These are phyloP conservation scores for Skeletonema menzelii DNA, from an alignment of 108 stramenopile species.

Conservation along the genomic window DNA sequence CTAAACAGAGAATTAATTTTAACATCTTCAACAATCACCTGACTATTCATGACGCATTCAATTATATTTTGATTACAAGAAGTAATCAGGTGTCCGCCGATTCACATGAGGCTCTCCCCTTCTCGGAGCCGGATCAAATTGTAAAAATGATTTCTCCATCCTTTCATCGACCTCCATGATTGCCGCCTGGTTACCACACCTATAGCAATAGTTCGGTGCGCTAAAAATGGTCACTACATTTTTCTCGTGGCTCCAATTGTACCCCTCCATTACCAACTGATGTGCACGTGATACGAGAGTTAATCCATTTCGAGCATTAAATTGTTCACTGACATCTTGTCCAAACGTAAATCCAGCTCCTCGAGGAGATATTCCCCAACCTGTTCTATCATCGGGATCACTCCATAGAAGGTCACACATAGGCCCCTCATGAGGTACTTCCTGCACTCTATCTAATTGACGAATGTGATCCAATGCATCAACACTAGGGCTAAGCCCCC, in stretches of 20 bases:
- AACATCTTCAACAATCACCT: not conserved
- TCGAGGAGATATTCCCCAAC: slow-evolving; percentile 97
- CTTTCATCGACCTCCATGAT: slow-evolving; percentile 98
- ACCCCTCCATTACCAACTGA: slow-evolving; percentile 96
- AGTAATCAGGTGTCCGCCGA: slow-evolving; percentile 95
- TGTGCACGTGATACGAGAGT: slow-evolving; percentile 87
- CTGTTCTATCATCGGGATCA: slow-evolving; percentile 95
- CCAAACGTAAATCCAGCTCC: slow-evolving; percentile 98
- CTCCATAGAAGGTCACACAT: slow-evolving; percentile 99
- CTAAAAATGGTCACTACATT: slow-evolving; percentile 97
- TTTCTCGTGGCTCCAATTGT: slow-evolving; percentile 96
- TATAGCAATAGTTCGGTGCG: slow-evolving; percentile 99
- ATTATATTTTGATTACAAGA: slow-evolving; percentile 74
- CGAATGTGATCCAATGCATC: slow-evolving; percentile 97
- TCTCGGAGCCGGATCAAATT: slow-evolving; percentile 97
- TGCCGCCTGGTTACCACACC: slow-evolving; percentile 98
- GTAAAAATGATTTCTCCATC: slow-evolving; percentile 80
- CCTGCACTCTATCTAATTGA: slow-evolving; percentile 94
- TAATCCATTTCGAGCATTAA: slow-evolving; percentile 89
- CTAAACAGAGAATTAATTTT: not conserved
- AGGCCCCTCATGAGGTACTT: slow-evolving; percentile 98
- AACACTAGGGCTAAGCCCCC: slow-evolving; percentile 93
- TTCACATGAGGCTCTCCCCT: slow-evolving; percentile 94
- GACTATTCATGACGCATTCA: not conserved
- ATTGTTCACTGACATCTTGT: slow-evolving; percentile 86